phyloP scores from a whole-genome alignment of 2,329 filamentous ascomycete species.

The Curvularia verruculosa region DNA sequence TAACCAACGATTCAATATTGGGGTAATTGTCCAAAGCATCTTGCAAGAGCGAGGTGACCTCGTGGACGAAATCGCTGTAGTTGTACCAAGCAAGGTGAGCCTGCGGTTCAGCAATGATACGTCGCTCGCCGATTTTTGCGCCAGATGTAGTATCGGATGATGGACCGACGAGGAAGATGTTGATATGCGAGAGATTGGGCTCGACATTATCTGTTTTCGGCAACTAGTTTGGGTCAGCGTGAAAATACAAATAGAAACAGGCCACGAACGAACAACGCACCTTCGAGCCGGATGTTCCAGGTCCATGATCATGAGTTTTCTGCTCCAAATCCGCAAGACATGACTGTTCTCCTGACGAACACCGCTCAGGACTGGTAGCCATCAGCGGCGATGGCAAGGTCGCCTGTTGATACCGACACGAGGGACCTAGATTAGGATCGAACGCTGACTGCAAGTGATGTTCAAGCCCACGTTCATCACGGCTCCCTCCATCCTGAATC shows the following conservation, averaged over 20 bases:
- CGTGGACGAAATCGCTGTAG: slow-evolving; percentile 26
- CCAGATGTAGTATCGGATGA: slow-evolving; percentile 62
- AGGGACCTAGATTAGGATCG: slow-evolving; percentile 14
- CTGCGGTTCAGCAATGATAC: slow-evolving; percentile 22
- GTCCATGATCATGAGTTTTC: neutral
- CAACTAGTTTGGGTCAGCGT: slow-evolving; percentile 10
- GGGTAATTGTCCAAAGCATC: slow-evolving; percentile 21
- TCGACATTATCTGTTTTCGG: slow-evolving; percentile 12
- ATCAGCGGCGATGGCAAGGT: slow-evolving; percentile 4
- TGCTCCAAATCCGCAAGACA: neutral
- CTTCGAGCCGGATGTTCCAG: neutral
- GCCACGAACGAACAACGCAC: neutral
- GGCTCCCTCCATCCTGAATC: slow-evolving; percentile 12
- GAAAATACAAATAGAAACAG: neutral
- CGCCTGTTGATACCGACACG: slow-evolving; percentile 3
- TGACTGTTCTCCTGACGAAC: neutral
- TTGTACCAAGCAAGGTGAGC: slow-evolving; percentile 25
- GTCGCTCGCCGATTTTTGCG: slow-evolving; percentile 35
- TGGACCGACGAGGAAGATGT: slow-evolving; percentile 65
- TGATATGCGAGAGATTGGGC: slow-evolving; percentile 53
- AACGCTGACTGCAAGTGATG: slow-evolving; percentile 20
- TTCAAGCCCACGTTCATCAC: slow-evolving; percentile 12
- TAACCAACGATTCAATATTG: slow-evolving; percentile 5
- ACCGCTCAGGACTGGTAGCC: neutral
- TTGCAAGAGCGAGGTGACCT: slow-evolving; percentile 25